Conservation (phyloP, 164 flowering plant genomes). For the Saururus chinensis region DNA sequence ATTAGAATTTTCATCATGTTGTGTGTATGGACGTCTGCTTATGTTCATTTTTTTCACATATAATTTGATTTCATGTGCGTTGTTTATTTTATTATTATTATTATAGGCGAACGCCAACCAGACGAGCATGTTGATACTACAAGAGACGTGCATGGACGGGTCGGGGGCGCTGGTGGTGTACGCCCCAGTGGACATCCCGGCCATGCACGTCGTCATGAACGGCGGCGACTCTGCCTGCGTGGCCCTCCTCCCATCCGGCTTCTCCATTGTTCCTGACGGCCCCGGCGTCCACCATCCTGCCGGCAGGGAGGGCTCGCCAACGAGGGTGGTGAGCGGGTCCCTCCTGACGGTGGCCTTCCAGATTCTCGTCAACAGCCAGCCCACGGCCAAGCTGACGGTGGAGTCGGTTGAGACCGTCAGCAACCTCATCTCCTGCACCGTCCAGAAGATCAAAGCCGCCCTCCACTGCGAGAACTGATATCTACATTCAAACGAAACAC, state of each 20-base stretch:
- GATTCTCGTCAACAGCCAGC: constrained; percentile 84
- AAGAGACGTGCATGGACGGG: constrained; percentile 89
- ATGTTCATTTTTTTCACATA: no score
- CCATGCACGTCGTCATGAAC: constrained; percentile 94
- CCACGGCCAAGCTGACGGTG: constrained; percentile 88
- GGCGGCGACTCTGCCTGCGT: constrained; percentile 95
- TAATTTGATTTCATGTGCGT: no score
- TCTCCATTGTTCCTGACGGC: constrained; percentile 80
- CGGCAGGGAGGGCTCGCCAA: not conserved
- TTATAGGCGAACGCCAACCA: constrained; percentile 81
- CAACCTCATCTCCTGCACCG: constrained; percentile 89
- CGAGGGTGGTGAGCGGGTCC: constrained; percentile 40
- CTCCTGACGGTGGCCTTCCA: constrained; percentile 91
- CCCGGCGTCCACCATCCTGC: constrained; percentile 26
- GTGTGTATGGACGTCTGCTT: no score
- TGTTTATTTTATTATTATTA: not conserved
- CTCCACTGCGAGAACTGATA: constrained; percentile 64
- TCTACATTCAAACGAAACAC: not conserved
- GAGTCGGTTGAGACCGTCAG: constrained; percentile 96
- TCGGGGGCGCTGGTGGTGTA: constrained; percentile 90
- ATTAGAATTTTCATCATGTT: no score
- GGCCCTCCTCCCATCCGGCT: constrained; percentile 89
- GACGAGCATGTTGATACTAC: constrained; percentile 89
- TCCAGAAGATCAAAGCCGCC: constrained; percentile 92
- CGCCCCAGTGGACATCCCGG: constrained; percentile 96